phyloP scores from a whole-genome alignment of 2,329 filamentous ascomycete species.

The Aureobasidium sp. region DNA sequence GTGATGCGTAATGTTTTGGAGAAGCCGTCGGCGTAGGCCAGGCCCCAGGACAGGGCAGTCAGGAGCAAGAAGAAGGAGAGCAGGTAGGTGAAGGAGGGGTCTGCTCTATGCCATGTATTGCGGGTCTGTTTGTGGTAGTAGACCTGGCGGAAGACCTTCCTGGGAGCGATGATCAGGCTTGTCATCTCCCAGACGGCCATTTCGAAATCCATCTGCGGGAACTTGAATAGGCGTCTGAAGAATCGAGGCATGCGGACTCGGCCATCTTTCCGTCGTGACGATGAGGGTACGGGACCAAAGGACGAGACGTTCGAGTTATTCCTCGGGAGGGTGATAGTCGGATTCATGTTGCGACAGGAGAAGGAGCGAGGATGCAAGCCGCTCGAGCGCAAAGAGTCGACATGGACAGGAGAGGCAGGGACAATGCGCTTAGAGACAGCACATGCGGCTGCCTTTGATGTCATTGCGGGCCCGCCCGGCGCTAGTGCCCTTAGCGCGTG shows the following conservation, averaged over 20 bases:
- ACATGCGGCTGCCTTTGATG: neutral
- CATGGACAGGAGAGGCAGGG: neutral
- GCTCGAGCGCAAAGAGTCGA: neutral
- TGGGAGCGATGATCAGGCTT: constrained; percentile 59
- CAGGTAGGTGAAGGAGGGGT: constrained; percentile 64
- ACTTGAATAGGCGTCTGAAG: constrained; percentile 64
- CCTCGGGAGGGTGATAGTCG: constrained; percentile 53
- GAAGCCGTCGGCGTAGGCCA: constrained; percentile 45
- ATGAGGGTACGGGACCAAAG: constrained; percentile 44
- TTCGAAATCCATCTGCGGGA: constrained; percentile 68
- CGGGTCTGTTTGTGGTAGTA: constrained; percentile 63
- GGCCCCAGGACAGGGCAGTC: constrained; percentile 51
- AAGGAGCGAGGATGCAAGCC: neutral
- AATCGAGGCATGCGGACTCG: constrained; percentile 57
- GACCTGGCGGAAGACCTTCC: constrained; percentile 64
- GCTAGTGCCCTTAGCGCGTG: neutral
- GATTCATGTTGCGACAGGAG: constrained; percentile 41
- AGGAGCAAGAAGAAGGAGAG: constrained; percentile 57
- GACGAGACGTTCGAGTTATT: constrained; percentile 44
- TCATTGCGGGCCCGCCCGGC: neutral
- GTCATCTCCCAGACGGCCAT: constrained; percentile 70
- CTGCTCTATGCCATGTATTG: constrained; percentile 63
- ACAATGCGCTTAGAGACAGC: neutral
- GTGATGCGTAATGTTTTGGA: constrained; percentile 38
- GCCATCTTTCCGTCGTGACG: constrained; percentile 34